Conservation (phyloP, 495 filamentous ascomycete species). For the Glonium stellatum region DNA sequence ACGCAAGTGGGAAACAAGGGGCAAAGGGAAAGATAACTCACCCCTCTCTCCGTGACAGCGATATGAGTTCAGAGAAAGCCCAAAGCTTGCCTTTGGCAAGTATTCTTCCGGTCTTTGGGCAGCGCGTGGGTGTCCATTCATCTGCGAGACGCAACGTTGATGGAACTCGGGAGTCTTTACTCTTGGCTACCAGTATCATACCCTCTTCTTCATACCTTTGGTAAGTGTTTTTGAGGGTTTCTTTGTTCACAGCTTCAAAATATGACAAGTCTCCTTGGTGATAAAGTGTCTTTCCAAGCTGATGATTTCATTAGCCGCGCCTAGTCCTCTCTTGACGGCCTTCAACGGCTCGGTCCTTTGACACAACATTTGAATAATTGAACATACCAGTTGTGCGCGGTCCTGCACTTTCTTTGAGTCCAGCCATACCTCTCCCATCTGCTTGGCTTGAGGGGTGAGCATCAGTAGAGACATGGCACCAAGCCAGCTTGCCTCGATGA, state of each 20-base stretch:
- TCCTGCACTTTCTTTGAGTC: conserved; percentile 70
- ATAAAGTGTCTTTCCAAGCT: conserved; percentile 94
- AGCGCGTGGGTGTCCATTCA: conserved; percentile 71
- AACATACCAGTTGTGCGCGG: conserved; percentile 68
- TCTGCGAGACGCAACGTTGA: conserved; percentile 57
- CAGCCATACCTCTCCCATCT: conserved; percentile 65
- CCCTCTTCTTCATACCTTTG: conserved; percentile 84
- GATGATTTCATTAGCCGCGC: neutral
- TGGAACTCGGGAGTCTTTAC: conserved; percentile 51
- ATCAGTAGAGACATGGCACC: conserved; percentile 80
- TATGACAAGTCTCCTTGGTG: conserved; percentile 95
- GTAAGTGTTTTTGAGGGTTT: conserved; percentile 89
- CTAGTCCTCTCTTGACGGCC: neutral
- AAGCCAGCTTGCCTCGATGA: conserved; percentile 89
- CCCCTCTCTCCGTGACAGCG: conserved; percentile 75
- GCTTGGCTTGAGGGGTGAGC: conserved; percentile 62
- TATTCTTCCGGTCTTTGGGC: conserved; percentile 53
- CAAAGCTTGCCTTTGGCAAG: conserved; percentile 67
- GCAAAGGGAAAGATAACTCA: conserved; percentile 27
- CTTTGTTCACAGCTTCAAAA: conserved; percentile 97
- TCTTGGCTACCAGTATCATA: conserved; percentile 66
- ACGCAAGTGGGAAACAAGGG: neutral
- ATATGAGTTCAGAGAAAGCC: conserved; percentile 85
- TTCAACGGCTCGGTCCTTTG: neutral
- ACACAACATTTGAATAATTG: neutral